Conservation (phyloP, 2,329 filamentous ascomycete species). For the Tolypocladium endophyticum region DNA sequence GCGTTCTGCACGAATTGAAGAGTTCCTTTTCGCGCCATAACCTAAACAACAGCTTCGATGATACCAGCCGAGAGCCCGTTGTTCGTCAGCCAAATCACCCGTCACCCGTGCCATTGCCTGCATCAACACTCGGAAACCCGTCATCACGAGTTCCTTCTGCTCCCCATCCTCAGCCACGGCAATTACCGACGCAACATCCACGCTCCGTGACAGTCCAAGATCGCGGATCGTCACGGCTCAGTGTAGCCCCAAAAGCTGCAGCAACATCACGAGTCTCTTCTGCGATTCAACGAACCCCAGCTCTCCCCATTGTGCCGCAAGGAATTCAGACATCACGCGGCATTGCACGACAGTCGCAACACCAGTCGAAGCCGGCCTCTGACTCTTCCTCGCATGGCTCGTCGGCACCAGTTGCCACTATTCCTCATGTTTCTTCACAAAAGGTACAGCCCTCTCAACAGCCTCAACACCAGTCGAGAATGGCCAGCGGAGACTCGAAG, state of each 20-base stretch:
- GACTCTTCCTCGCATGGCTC: not conserved
- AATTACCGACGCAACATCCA: not conserved
- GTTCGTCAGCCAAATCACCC: too few species aligned
- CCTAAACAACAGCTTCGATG: conserved; percentile 4
- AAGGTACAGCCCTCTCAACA: not conserved
- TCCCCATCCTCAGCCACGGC: not conserved
- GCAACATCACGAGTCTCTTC: not conserved
- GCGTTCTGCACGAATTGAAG: conserved; percentile 32
- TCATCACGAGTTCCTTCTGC: not conserved
- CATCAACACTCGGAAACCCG: not conserved
- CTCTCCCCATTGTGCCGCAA: not conserved
- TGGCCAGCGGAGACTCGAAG: not conserved
- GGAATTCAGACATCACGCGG: not conserved
- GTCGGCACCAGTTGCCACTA: not conserved
- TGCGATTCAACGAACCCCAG: not conserved
- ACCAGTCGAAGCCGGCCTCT: not conserved
- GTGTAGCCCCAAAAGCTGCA: not conserved
- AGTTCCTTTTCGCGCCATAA: conserved; percentile 29
- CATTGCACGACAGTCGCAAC: not conserved
- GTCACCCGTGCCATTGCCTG: not conserved
- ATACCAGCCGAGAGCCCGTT: not conserved
- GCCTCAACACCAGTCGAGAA: not conserved
- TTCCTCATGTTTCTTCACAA: not conserved
- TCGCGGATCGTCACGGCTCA: not conserved
- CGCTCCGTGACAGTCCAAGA: not conserved